These are phyloP conservation scores for Crucibulum laeve DNA, from an alignment of 768 basidiomycete species.

Conservation along the genomic window DNA sequence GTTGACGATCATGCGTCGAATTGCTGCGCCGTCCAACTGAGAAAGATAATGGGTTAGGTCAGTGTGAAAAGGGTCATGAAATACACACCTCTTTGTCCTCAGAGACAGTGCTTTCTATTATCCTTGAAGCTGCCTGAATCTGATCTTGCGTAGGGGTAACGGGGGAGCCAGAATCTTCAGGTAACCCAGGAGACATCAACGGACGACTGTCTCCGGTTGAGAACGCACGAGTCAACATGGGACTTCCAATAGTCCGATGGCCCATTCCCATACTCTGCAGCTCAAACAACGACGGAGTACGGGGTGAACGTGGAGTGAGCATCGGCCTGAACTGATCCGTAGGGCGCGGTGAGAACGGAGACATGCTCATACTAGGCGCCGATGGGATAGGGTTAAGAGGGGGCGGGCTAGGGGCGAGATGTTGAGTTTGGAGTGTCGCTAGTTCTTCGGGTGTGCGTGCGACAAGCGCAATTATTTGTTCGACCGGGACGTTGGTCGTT, in stretches of 20 bases:
- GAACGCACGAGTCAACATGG: no score
- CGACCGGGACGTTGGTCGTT: slow-evolving; percentile 45
- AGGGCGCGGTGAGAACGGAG: slow-evolving; percentile 13
- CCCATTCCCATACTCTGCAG: slow-evolving; percentile 22
- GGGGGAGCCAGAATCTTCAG: no score
- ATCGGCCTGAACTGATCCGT: slow-evolving; percentile 17
- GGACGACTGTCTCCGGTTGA: no score
- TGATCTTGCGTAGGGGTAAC: no score
- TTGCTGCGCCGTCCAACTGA: slow-evolving; percentile 22
- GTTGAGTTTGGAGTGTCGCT: slow-evolving; percentile 15
- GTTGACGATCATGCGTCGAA: slow-evolving; percentile 32
- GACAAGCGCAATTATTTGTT: slow-evolving; percentile 62
- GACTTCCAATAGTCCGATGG: no score
- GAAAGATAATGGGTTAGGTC: neutral
- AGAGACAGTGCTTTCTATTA: neutral
- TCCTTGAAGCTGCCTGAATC: no score
- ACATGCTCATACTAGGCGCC: slow-evolving; percentile 13
- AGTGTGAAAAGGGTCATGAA: neutral
- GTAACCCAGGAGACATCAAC: no score
- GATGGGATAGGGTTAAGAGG: slow-evolving; percentile 20
- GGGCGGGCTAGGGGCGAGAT: slow-evolving; percentile 16
- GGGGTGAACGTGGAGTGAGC: slow-evolving; percentile 16
- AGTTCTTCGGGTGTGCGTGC: slow-evolving; percentile 52
- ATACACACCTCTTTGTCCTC: neutral
- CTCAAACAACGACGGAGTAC: slow-evolving; percentile 26